A percentile compares a stretch with the other conserved stretches of the same genome.
Conservation (phyloP, 371 early-diverging fungal genomes). For the Amoeboaphelidium protococcarum region DNA sequence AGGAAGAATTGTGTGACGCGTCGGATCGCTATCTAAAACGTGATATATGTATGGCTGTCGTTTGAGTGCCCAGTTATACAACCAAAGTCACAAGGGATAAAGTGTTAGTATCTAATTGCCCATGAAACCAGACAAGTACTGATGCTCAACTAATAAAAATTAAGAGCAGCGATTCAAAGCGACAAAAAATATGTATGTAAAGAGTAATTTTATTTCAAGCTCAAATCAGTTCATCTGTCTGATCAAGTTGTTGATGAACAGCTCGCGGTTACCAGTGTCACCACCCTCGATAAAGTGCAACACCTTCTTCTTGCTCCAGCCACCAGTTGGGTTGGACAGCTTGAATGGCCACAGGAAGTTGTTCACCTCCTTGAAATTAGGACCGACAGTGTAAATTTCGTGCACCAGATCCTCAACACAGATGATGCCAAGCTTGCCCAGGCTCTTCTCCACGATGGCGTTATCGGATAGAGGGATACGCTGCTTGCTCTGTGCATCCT, state of each 20-base stretch:
- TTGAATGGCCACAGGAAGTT: conserved; percentile 99
- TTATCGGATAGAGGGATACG: conserved; percentile 91
- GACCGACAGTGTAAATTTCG: conserved; percentile 95
- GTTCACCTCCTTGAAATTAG: conserved; percentile 89
- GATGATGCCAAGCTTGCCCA: conserved; percentile 89
- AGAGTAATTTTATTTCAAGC: too few relatives aligned
- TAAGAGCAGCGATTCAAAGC: too few relatives aligned
- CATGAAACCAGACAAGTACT: too few relatives aligned
- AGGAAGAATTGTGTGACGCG: too few relatives aligned
- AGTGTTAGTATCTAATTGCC: too few relatives aligned
- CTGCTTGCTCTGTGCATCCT: conserved; percentile 85
- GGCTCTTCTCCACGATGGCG: conserved; percentile 69
- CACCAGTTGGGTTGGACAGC: conserved; percentile 92
- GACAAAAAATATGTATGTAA: too few relatives aligned
- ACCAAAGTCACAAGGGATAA: too few relatives aligned
- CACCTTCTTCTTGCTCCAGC: conserved; percentile 83
- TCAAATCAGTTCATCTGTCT: conserved; percentile 89
- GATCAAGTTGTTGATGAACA: conserved; percentile 76
- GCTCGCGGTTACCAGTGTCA: conserved; percentile 86
- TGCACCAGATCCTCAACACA: conserved; percentile 97
- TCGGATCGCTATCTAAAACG: too few relatives aligned
- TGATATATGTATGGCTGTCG: too few relatives aligned
- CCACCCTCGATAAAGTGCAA: conserved; percentile 96
- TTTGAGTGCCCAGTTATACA: too few relatives aligned
- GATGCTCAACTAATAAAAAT: too few relatives aligned